These are phyloP conservation scores for Brettanomyces nanus DNA, from an alignment of 805 yeast genomes.

Conservation along the genomic window DNA sequence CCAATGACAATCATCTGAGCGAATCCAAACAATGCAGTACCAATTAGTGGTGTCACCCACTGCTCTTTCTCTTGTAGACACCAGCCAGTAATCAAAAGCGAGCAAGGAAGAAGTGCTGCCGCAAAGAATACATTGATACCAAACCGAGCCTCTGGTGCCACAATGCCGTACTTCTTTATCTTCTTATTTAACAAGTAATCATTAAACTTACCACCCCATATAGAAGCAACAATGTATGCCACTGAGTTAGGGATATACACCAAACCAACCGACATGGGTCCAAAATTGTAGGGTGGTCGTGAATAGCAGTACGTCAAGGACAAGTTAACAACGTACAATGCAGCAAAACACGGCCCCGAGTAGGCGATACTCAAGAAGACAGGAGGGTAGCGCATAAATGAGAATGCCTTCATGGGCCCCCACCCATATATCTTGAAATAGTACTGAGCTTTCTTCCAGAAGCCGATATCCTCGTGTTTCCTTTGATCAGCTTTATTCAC, in stretches of 20 bases:
- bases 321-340: conserved; percentile 67
- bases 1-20: conserved; percentile 82
- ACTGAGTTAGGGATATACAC: conserved; percentile 79
- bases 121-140: conserved; percentile 69
- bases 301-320: conserved; percentile 59
- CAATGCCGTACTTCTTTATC: conserved; percentile 50
- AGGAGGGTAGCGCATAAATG: conserved; percentile 63
- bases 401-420: conserved; percentile 55
- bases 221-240: conserved; percentile 64
- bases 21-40: conserved; percentile 75
- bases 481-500: conserved; percentile 15
- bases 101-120: conserved; percentile 50
- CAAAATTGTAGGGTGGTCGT: conserved; percentile 60
- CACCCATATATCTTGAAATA: conserved; percentile 39
- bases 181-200: conserved; percentile 49
- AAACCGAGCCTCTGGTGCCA: conserved; percentile 71
- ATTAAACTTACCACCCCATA: conserved; percentile 77
- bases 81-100: conserved; percentile 79
- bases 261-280: conserved; percentile 58
- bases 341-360: conserved; percentile 65
- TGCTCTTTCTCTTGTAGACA: conserved; percentile 53
- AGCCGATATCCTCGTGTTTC: conserved; percentile 4
- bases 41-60: conserved; percentile 77
- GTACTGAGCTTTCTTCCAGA: conserved; percentile 14
- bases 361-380: conserved; percentile 57